Evolutionary conservation across 2,329 filamentous ascomycete genomes (phyloP).

Genomic region (Penicillium concentricum): DNA sequence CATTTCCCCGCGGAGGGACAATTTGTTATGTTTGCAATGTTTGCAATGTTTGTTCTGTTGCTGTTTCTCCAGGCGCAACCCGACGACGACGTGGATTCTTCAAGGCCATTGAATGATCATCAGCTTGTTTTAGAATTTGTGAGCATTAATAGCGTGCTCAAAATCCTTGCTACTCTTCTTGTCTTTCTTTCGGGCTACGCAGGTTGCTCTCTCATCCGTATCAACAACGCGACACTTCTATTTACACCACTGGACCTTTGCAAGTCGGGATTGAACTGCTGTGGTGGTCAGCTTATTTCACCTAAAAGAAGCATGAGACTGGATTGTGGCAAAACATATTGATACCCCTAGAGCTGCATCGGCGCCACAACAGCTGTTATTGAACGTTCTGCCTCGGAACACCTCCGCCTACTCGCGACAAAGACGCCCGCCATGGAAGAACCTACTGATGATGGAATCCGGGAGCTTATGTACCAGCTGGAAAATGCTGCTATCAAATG

Average conservation of each 20-base stretch:
- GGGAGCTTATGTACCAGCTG: slow-evolving; percentile 69
- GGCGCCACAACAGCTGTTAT: neutral
- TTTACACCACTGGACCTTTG: neutral
- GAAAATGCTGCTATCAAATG: slow-evolving; percentile 87
- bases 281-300: neutral
- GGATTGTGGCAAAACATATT: neutral
- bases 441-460: slow-evolving; percentile 39
- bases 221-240: slow-evolving; percentile 2
- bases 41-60: slow-evolving; percentile 2
- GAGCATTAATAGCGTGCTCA: neutral
- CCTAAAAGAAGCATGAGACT: neutral
- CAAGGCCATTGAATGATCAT: neutral
- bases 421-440: slow-evolving; percentile 29
- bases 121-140: neutral
- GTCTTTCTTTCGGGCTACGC: neutral
- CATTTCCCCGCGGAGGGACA: slow-evolving; percentile 21
- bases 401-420: neutral
- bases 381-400: neutral
- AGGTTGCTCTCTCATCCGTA: neutral
- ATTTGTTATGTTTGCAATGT: slow-evolving; percentile 29
- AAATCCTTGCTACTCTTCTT: neutral
- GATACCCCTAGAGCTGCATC: neutral
- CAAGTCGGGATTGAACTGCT: neutral
- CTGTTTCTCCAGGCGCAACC: slow-evolving; percentile 8
- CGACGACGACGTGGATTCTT: neutral